These are phyloP conservation scores for Silene coronaria DNA, from an alignment of 179 eudicot species.

Conservation along the genomic window DNA sequence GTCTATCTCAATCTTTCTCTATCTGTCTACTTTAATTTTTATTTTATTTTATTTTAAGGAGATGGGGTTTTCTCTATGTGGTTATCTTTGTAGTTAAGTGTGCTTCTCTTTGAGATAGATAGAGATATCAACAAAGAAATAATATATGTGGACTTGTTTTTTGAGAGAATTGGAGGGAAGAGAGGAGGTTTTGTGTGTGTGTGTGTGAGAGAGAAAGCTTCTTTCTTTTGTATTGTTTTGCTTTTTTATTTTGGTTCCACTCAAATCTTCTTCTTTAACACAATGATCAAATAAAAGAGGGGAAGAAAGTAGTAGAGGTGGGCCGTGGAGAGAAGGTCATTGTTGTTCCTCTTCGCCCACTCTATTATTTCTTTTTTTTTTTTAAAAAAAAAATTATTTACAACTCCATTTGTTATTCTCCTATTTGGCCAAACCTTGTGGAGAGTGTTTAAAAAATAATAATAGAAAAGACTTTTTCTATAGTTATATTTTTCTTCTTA, in stretches of 20 bases:
- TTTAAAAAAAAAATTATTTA: constrained; percentile 11
- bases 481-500: neutral
- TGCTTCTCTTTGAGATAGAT: constrained; percentile 44
- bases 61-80: constrained; percentile 15
- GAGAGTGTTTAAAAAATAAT: constrained; percentile 16
- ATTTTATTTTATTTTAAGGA: neutral
- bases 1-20: constrained; percentile 29
- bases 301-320: neutral
- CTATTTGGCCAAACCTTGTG: constrained; percentile 20
- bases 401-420: constrained; percentile 5
- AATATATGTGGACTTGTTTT: constrained; percentile 19
- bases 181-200: no score
- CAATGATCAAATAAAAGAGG: neutral
- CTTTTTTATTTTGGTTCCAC: neutral
- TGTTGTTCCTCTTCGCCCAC: constrained; percentile 47
- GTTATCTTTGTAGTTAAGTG: constrained; percentile 35
- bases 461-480: constrained; percentile 3
- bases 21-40: constrained; percentile 7
- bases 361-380: constrained; percentile 31
- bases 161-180: neutral
- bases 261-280: neutral
- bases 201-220: neutral
- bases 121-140: constrained; percentile 33
- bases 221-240: neutral
- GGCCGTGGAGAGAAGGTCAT: constrained; percentile 47